phyloP scores from a whole-genome alignment of 176 grass and related monocot genomes.

The Luzula sylvatica region DNA sequence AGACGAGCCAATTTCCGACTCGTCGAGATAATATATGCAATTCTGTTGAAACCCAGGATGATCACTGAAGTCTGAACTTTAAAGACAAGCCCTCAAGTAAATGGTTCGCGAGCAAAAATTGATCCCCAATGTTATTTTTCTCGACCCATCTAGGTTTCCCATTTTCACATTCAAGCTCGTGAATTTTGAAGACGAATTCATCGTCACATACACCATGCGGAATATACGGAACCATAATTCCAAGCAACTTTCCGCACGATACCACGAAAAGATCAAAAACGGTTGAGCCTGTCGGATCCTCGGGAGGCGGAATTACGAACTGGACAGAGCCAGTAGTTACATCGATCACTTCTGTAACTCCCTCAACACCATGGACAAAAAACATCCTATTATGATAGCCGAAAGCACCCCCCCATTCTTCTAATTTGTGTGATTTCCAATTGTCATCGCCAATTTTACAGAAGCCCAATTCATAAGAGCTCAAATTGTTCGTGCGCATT shows the following conservation, averaged over 20 bases:
- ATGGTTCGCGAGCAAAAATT: background rate
- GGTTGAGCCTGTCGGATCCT: background rate
- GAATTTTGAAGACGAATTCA: background rate
- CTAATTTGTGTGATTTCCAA: background rate
- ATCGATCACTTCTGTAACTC: background rate
- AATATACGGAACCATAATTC: background rate
- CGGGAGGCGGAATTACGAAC: constrained; percentile 6
- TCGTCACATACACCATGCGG: background rate
- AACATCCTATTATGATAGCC: background rate
- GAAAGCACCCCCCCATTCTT: background rate
- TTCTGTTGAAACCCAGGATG: background rate
- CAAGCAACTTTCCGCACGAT: background rate
- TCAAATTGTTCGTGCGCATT: background rate
- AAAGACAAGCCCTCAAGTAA: background rate
- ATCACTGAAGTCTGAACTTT: background rate
- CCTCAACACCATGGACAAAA: background rate
- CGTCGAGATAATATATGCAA: background rate
- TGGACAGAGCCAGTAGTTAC: background rate
- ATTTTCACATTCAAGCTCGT: background rate
- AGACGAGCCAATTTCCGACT: background rate
- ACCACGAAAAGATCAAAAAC: background rate
- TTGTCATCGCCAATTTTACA: background rate
- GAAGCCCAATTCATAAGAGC: background rate
- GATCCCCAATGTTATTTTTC: background rate
- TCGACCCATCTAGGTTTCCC: background rate